Conservation (phyloP, 2,329 filamentous ascomycete genomes). For the Ilyonectria destructans region DNA sequence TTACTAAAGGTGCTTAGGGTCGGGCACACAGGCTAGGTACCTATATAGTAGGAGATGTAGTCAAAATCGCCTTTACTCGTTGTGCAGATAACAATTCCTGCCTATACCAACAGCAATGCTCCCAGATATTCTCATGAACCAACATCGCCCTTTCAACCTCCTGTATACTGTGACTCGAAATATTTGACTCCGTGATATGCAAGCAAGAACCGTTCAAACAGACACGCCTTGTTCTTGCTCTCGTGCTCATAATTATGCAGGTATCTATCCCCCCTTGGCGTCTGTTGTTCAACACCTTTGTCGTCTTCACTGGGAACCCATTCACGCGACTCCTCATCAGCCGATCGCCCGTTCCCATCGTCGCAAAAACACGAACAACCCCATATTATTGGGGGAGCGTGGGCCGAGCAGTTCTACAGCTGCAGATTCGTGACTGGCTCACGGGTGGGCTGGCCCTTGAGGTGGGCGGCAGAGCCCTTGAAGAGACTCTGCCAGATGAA, state of each 20-base stretch:
- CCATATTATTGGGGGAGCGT: neutral
- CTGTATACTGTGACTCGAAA: slow-evolving; percentile 17
- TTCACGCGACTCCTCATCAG: neutral
- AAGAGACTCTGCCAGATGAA: slow-evolving; percentile 99
- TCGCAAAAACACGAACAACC: neutral
- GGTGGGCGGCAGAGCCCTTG: slow-evolving; percentile 92
- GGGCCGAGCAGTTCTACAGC: slow-evolving; percentile 46
- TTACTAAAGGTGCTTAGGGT: neutral
- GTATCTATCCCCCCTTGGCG: slow-evolving; percentile 35
- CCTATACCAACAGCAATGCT: slow-evolving; percentile 15
- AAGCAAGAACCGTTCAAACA: slow-evolving; percentile 21
- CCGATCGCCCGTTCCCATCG: neutral
- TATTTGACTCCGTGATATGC: slow-evolving; percentile 30
- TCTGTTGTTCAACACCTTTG: slow-evolving; percentile 18
- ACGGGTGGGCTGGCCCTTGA: slow-evolving; percentile 70
- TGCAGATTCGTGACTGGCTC: slow-evolving; percentile 57
- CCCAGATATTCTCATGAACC: slow-evolving; percentile 14
- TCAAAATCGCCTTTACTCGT: neutral
- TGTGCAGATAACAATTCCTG: neutral
- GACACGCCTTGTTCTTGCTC: slow-evolving; percentile 19
- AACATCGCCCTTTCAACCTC: slow-evolving; percentile 2
- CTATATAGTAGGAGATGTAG: neutral
- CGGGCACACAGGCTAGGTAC: neutral
- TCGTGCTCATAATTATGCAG: slow-evolving; percentile 45
- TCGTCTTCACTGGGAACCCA: slow-evolving; percentile 5